phyloP scores from a whole-genome alignment of 1,139 yeast genomes.

The Blastobotrys aristatus region DNA sequence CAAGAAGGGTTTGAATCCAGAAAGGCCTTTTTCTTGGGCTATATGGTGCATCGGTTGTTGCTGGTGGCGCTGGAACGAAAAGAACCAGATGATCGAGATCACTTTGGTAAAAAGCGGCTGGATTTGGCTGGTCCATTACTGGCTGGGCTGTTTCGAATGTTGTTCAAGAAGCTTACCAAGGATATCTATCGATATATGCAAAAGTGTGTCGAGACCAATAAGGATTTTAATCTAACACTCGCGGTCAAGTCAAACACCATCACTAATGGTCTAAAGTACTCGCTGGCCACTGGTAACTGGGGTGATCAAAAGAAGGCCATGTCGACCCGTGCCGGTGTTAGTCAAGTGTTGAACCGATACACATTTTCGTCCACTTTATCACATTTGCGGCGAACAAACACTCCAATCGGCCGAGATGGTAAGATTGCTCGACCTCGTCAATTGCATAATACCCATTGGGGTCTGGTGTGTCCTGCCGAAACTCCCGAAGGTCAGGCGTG shows the following conservation, averaged over 20 bases:
- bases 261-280: slow-evolving; percentile 94
- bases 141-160: slow-evolving; percentile 89
- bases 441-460: slow-evolving; percentile 99
- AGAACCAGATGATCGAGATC: slow-evolving; percentile 99
- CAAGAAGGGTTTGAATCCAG: slow-evolving; percentile 96
- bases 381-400: slow-evolving; percentile 96
- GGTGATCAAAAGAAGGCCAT: slow-evolving; percentile 99
- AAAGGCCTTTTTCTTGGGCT: slow-evolving; percentile 95
- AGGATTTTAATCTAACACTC: slow-evolving; percentile 90
- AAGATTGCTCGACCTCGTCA: slow-evolving; percentile 98
- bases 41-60: slow-evolving; percentile 92
- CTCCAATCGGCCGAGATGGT: slow-evolving; percentile 99
- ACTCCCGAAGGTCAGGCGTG: slow-evolving; percentile 99
- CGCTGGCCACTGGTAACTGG: slow-evolving; percentile 99
- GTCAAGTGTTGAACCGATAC: slow-evolving; percentile 96
- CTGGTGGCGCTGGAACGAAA: slow-evolving; percentile 95
- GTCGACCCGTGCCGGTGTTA: slow-evolving; percentile 98
- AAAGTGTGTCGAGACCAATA: slow-evolving; percentile 96
- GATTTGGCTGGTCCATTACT: slow-evolving; percentile 97
- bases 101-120: slow-evolving; percentile 95
- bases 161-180: slow-evolving; percentile 87
- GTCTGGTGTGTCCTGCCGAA: slow-evolving; percentile 98
- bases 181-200: slow-evolving; percentile 98
- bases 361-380: slow-evolving; percentile 96
- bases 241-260: slow-evolving; percentile 97